Evolutionary conservation across 345 rosid species (phyloP).

Genomic region (Moricandia moricandioides): DNA sequence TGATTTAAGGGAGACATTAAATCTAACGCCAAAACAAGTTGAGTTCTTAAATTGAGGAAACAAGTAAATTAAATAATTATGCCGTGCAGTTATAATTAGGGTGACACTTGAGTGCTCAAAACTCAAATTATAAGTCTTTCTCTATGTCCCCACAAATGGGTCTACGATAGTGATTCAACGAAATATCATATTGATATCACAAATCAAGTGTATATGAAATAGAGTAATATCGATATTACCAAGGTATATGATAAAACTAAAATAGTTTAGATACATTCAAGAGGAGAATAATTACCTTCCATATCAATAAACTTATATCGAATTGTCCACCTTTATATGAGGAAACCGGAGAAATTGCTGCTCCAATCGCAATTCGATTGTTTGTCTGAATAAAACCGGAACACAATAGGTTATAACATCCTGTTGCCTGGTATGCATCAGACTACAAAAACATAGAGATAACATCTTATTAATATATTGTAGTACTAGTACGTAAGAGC

Average conservation of each 20-base stretch:
- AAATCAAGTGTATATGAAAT: background rate
- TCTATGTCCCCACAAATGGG: background rate
- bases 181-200: background rate
- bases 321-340: constrained; percentile 87
- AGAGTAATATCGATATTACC: background rate
- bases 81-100: constrained; percentile 14
- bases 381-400: constrained; percentile 97
- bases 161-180: background rate
- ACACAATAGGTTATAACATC: constrained; percentile 92
- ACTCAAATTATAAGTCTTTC: constrained; percentile 3
- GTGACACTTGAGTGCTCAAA: constrained; percentile 9
- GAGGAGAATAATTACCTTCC: constrained; percentile 68
- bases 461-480: background rate
- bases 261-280: background rate
- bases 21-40: background rate
- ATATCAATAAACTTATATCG: constrained; percentile 82
- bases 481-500: background rate
- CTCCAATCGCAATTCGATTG: constrained; percentile 83
- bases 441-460: constrained; percentile 37
- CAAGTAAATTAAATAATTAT: constrained; percentile 6
- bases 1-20: background rate
- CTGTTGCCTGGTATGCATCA: constrained; percentile 93
- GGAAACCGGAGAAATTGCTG: constrained; percentile 93
- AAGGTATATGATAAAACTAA: background rate
- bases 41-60: background rate